phyloP scores from a whole-genome alignment of 805 yeast genomes.

The Candida golubevii region DNA sequence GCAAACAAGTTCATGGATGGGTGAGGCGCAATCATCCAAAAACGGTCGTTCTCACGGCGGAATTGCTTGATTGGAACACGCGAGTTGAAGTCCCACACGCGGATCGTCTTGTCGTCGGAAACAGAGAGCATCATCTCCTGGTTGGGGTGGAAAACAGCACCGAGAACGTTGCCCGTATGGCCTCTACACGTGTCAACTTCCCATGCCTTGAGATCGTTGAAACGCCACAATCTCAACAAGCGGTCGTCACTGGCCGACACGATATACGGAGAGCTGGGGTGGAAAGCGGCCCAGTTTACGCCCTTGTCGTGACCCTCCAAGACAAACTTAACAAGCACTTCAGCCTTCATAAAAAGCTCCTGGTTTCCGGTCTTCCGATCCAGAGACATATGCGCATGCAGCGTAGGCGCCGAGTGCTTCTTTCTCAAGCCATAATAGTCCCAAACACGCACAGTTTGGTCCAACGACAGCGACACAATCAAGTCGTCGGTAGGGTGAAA shows the following conservation, averaged over 20 bases:
- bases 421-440: constrained; percentile 93
- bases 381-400: constrained; percentile 44
- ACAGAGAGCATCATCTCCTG: constrained; percentile 90
- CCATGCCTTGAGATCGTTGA: constrained; percentile 98
- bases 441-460: constrained; percentile 99
- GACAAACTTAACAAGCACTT: constrained; percentile 91
- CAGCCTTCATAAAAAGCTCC: constrained; percentile 91
- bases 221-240: constrained; percentile 92
- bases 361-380: constrained; percentile 72
- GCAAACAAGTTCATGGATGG: constrained; percentile 91
- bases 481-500: constrained; percentile 95
- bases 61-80: constrained; percentile 92
- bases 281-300: constrained; percentile 98
- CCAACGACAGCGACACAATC: constrained; percentile 92
- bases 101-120: constrained; percentile 91
- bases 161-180: constrained; percentile 87
- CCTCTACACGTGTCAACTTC: constrained; percentile 98
- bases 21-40: constrained; percentile 89
- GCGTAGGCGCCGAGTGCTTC: constrained; percentile 80
- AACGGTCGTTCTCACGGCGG: constrained; percentile 88
- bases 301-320: constrained; percentile 98
- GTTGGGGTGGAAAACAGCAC: constrained; percentile 88
- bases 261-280: constrained; percentile 90
- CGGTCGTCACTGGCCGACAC: constrained; percentile 97
- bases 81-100: constrained; percentile 95